A percentile compares a stretch with the other conserved stretches of the same genome.
Conservation (phyloP, 1,284 basidiomycete species). For the Trichosporon sp. region DNA sequence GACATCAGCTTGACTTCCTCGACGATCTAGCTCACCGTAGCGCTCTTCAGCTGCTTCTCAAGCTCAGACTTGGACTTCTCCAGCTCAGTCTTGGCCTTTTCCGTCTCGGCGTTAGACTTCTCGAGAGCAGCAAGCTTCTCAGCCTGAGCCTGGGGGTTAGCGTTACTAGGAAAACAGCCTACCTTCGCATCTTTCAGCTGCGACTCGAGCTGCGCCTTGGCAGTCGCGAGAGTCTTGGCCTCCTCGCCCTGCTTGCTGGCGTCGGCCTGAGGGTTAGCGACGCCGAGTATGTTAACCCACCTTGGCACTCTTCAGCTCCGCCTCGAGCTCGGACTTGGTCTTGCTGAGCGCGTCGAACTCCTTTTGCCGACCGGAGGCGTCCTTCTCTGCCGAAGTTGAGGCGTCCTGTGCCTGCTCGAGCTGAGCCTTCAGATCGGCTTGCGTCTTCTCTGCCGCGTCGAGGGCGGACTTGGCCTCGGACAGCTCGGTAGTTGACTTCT, state of each 20-base stretch:
- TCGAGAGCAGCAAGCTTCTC: slow-evolving; percentile 25
- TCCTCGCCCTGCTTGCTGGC: background rate
- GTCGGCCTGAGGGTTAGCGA: background rate
- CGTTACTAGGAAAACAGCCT: background rate
- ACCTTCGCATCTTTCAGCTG: slow-evolving; percentile 29
- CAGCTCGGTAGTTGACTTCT: slow-evolving; percentile 20
- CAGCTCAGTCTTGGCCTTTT: slow-evolving; percentile 6
- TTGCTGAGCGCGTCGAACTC: slow-evolving; percentile 19
- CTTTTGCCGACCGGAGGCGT: slow-evolving; percentile 6
- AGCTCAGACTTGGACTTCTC: slow-evolving; percentile 14
- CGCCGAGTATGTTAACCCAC: background rate
- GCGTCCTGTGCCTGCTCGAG: slow-evolving; percentile 42
- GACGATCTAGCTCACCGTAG: background rate
- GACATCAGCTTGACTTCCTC: background rate
- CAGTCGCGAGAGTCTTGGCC: slow-evolving; percentile 19
- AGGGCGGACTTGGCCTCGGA: background rate
- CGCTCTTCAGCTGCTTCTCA: background rate
- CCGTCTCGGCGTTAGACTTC: slow-evolving; percentile 16
- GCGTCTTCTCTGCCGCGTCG: slow-evolving; percentile 23
- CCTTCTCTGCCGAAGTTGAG: background rate
- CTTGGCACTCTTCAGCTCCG: slow-evolving; percentile 33
- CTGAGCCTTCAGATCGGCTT: slow-evolving; percentile 34
- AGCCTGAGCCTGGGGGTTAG: slow-evolving; percentile 22
- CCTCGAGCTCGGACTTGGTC: slow-evolving; percentile 35
- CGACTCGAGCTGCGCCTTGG: slow-evolving; percentile 35